Percentiles rank a stretch among this genome's conserved stretches.
Evolutionary conservation across 2,329 filamentous ascomycete genomes (phyloP).

Genomic region (Neodidymelliopsis sp.): DNA sequence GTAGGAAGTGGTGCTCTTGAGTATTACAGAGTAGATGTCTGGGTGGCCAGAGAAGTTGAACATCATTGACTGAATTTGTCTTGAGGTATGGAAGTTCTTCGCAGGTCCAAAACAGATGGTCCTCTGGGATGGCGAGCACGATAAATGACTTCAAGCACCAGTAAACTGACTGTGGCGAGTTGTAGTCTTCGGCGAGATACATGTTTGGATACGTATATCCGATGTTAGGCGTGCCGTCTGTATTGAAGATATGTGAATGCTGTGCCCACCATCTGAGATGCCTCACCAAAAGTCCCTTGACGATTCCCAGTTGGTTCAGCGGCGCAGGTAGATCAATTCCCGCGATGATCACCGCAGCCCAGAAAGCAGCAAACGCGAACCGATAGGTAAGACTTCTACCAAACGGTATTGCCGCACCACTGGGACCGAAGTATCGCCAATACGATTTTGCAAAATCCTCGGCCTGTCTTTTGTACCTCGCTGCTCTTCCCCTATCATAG

Average conservation of each 20-base stretch:
- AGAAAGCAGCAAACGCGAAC: slow-evolving; percentile 58
- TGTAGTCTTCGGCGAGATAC: slow-evolving; percentile 62
- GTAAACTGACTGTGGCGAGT: slow-evolving; percentile 61
- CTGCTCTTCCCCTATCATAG: slow-evolving; percentile 46
- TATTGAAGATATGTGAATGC: slow-evolving; percentile 51
- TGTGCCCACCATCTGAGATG: slow-evolving; percentile 58
- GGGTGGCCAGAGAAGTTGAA: slow-evolving; percentile 31
- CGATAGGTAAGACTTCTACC: slow-evolving; percentile 58
- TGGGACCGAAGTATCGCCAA: slow-evolving; percentile 57
- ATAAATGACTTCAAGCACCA: slow-evolving; percentile 60
- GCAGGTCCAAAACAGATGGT: slow-evolving; percentile 54
- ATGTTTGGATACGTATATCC: slow-evolving; percentile 56
- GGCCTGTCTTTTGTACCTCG: slow-evolving; percentile 49
- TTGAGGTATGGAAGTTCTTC: slow-evolving; percentile 45
- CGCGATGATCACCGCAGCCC: slow-evolving; percentile 51
- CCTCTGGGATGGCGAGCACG: slow-evolving; percentile 41
- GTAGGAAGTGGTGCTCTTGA: slow-evolving; percentile 21
- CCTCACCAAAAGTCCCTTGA: slow-evolving; percentile 57
- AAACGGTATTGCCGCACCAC: slow-evolving; percentile 58
- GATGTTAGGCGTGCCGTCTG: slow-evolving; percentile 57
- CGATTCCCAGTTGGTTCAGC: slow-evolving; percentile 39
- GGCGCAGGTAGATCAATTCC: slow-evolving; percentile 47
- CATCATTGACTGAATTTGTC: slow-evolving; percentile 6
- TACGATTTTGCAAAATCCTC: slow-evolving; percentile 50
- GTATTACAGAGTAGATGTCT: slow-evolving; percentile 54